Evolutionary conservation across 352 stramenopile species (phyloP).

Genomic region (Phytophthora ohioensis): DNA sequence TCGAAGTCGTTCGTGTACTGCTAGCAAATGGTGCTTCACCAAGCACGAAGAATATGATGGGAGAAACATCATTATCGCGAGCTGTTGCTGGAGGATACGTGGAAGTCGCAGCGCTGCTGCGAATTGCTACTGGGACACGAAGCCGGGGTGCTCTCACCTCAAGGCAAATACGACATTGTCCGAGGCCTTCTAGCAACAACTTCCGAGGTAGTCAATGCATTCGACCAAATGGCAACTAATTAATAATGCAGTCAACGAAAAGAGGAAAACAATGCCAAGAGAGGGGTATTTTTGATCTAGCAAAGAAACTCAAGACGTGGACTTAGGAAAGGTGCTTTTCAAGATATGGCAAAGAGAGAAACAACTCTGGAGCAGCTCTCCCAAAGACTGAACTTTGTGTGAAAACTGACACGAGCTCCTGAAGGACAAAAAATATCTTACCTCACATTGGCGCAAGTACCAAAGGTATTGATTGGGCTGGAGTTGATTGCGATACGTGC

Average conservation of each 20-base stretch:
- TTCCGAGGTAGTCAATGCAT: slow-evolving; percentile 17
- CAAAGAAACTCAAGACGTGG: no score
- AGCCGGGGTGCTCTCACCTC: slow-evolving; percentile 25
- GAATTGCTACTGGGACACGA: slow-evolving; percentile 21
- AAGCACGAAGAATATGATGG: slow-evolving; percentile 21
- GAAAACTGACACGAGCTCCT: no score
- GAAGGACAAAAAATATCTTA: no score
- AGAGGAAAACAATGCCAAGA: no score
- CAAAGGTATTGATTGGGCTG: no score
- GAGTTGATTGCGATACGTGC: no score
- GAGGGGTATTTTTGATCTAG: no score
- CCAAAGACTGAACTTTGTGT: no score
- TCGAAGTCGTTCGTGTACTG: slow-evolving; percentile 33
- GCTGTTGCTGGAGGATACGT: slow-evolving; percentile 33
- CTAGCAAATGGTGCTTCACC: slow-evolving; percentile 28
- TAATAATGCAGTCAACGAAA: no score
- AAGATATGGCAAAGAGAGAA: slow-evolving; percentile 1
- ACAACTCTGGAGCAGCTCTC: no score
- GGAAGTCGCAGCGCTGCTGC: slow-evolving; percentile 34
- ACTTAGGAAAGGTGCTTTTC: no score
- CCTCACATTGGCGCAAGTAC: no score
- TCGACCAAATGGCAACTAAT: slow-evolving; percentile 6
- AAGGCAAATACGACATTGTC: slow-evolving; percentile 9
- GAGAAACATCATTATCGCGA: slow-evolving; percentile 35
- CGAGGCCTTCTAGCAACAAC: background rate